A percentile compares a stretch with the other conserved stretches of the same genome.
Evolutionary conservation across 257 asterid species (phyloP).

Genomic region (Ballota nigra): DNA sequence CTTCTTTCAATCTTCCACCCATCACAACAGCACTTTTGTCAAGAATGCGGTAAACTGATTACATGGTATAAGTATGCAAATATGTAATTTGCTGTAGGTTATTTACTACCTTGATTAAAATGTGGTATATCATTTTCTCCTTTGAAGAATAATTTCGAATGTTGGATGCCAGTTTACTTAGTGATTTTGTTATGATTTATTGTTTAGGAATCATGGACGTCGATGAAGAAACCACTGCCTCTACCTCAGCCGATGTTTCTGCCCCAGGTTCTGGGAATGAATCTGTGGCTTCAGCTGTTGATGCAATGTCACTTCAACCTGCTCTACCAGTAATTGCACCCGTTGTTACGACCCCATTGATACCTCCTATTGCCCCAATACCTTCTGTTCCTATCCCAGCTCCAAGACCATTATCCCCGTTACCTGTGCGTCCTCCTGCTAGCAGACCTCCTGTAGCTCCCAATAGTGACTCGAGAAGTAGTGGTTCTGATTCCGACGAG

Average conservation of each 20-base stretch:
- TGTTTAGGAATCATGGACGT: slow-evolving; percentile 51
- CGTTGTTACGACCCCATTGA: slow-evolving; percentile 24
- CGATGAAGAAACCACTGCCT: slow-evolving; percentile 48
- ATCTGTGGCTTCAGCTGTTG: slow-evolving; percentile 41
- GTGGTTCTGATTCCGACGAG: slow-evolving; percentile 64
- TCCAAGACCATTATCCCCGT: slow-evolving; percentile 72
- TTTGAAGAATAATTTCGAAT: neutral
- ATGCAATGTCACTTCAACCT: slow-evolving; percentile 43
- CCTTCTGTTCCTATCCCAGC: slow-evolving; percentile 36
- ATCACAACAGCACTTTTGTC: no score
- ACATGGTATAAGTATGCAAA: neutral
- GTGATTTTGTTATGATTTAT: neutral
- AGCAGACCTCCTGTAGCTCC: slow-evolving; percentile 47
- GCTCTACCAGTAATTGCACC: slow-evolving; percentile 32
- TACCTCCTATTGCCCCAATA: slow-evolving; percentile 62
- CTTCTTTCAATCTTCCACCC: no score
- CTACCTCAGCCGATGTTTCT: slow-evolving; percentile 40
- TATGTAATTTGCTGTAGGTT: neutral
- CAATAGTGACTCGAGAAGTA: slow-evolving; percentile 48
- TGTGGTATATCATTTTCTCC: neutral
- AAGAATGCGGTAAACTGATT: neutral
- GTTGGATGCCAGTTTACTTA: neutral
- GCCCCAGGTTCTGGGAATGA: slow-evolving; percentile 36
- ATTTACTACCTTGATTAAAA: neutral
- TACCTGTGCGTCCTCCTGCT: slow-evolving; percentile 58